Conservation (phyloP, 257 asterid genomes). For the Mentha longifolia region DNA sequence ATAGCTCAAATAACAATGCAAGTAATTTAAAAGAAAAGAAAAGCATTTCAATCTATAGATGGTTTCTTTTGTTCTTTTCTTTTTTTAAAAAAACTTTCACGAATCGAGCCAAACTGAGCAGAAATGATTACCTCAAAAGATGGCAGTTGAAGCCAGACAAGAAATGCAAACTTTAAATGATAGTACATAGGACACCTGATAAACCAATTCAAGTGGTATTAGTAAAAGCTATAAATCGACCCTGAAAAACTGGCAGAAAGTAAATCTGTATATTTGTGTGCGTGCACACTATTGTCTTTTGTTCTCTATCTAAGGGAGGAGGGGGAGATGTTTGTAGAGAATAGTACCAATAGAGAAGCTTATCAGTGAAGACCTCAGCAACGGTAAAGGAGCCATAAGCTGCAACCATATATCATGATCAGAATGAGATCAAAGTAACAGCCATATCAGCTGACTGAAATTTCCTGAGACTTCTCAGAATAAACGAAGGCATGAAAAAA, state of each 20-base stretch:
- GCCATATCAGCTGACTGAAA: constrained; percentile 12
- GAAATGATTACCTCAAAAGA: constrained; percentile 57
- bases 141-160: constrained; percentile 98
- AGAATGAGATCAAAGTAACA: constrained; percentile 26
- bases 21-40: background rate
- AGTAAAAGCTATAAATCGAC: constrained; percentile 26
- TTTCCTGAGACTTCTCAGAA: constrained; percentile 3
- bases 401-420: constrained; percentile 52
- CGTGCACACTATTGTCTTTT: background rate
- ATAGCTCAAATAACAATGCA: constrained; percentile 20
- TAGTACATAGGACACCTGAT: constrained; percentile 89
- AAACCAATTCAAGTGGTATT: constrained; percentile 26
- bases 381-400: constrained; percentile 92
- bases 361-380: constrained; percentile 81
- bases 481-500: constrained; percentile 12
- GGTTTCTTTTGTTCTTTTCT: background rate
- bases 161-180: constrained; percentile 93
- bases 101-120: background rate
- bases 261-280: constrained; percentile 9
- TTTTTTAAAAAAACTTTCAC: background rate
- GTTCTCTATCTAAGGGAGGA: constrained; percentile 12
- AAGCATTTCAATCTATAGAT: background rate
- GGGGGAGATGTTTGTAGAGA: constrained; percentile 24
- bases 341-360: constrained; percentile 72
- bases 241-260: constrained; percentile 5